Conservation (phyloP, 1,139 yeast species). For the Magnusiomyces sp. region DNA sequence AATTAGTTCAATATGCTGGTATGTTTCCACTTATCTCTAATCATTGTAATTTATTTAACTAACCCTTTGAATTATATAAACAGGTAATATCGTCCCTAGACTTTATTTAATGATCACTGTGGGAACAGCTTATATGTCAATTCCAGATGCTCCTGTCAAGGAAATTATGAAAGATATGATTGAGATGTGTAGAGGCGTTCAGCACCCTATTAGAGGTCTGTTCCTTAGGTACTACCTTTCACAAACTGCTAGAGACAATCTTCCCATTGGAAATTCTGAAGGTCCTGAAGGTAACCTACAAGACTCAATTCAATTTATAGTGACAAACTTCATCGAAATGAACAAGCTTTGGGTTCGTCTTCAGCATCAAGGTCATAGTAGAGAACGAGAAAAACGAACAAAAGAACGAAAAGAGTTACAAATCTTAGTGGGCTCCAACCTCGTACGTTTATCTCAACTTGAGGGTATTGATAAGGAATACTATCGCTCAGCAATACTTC, state of each 20-base stretch:
- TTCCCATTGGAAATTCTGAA: slow-evolving; percentile 38
- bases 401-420: slow-evolving; percentile 82
- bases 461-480: slow-evolving; percentile 61
- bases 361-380: slow-evolving; percentile 91
- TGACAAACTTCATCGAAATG: slow-evolving; percentile 91
- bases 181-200: slow-evolving; percentile 98
- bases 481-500: slow-evolving; percentile 61
- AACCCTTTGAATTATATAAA: not conserved
- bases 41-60: not conserved
- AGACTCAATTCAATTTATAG: slow-evolving; percentile 64
- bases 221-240: slow-evolving; percentile 82
- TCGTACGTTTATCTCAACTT: slow-evolving; percentile 80
- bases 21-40: slow-evolving; percentile 1
- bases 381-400: slow-evolving; percentile 66
- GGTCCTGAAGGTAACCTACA: slow-evolving; percentile 42
- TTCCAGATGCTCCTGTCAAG: slow-evolving; percentile 68
- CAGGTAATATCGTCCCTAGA: slow-evolving; percentile 72
- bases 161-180: slow-evolving; percentile 94
- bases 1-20: slow-evolving; percentile 86
- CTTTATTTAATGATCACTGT: slow-evolving; percentile 91
- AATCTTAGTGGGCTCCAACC: slow-evolving; percentile 84
- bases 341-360: slow-evolving; percentile 94
- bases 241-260: slow-evolving; percentile 68
- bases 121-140: slow-evolving; percentile 79
- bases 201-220: slow-evolving; percentile 81